Evolutionary conservation across 73 alveolate genomes (phyloP).

Genomic region (Paramecium caudatum): DNA sequence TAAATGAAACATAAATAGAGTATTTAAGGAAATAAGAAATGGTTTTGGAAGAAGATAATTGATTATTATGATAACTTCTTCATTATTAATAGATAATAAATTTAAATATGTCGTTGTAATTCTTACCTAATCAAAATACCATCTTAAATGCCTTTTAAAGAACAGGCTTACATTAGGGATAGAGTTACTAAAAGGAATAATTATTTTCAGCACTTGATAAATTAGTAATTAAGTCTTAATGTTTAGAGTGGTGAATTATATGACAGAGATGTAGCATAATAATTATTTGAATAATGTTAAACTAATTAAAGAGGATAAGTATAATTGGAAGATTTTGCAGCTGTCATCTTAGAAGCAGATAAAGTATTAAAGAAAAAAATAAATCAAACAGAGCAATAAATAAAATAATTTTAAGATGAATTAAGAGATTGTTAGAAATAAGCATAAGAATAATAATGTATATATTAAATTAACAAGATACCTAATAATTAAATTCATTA

Average conservation of each 20-base stretch:
- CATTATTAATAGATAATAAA: slow-evolving; percentile 15
- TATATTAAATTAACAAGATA: neutral
- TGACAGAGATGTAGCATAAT: slow-evolving; percentile 59
- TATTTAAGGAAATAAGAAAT: slow-evolving; percentile 69
- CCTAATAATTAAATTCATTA: neutral
- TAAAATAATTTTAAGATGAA: neutral
- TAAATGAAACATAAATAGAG: slow-evolving; percentile 66
- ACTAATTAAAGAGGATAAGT: slow-evolving; percentile 60
- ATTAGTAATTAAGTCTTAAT: slow-evolving; percentile 1
- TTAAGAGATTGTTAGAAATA: neutral
- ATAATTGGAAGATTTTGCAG: slow-evolving; percentile 37
- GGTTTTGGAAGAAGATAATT: slow-evolving; percentile 62
- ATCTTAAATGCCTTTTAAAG: slow-evolving; percentile 11
- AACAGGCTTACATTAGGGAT: slow-evolving; percentile 21
- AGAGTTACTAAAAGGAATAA: slow-evolving; percentile 7
- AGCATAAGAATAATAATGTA: slow-evolving; percentile 33
- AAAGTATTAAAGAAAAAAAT: slow-evolving; percentile 49
- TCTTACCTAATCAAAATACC: neutral
- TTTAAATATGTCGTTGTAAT: slow-evolving; percentile 61
- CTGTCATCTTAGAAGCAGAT: slow-evolving; percentile 64
- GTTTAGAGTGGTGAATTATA: slow-evolving; percentile 17
- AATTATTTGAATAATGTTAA: slow-evolving; percentile 48
- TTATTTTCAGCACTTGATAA: slow-evolving; percentile 55
- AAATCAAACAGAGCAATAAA: neutral
- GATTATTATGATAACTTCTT: neutral